Evolutionary conservation across 139 green algal species (phyloP), one percentile per base, ranked within the genome.

Genomic region (Microglena sp.): DNA sequence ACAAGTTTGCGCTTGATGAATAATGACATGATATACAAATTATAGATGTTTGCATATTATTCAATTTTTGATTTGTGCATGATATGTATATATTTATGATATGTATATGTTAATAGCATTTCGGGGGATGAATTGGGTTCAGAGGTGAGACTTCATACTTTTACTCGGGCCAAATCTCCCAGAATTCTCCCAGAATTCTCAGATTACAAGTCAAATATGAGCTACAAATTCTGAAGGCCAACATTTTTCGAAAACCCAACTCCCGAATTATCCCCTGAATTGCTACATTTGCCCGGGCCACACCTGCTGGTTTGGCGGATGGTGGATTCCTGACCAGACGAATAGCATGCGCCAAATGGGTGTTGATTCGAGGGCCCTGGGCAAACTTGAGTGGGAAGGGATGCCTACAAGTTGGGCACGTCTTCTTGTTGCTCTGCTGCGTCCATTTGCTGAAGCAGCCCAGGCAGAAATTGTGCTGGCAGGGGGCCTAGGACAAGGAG

Each of bases 381-480:
- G 74, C 66, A 64, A 94, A 91, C 53, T 84, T 81, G 5, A 64
- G 35, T 0, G 81, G 75, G 65, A 97, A 87, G 35, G 63, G n/a
- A 0, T 77, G 56, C 5, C 92, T 75, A 80, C 92, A 97, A 7
- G 83, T 93, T 4, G 86, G 86, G 71, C 92, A 97, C 0, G 64
- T 87, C 63, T 88, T 88, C 66, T 95, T 53, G n/a, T n/a, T 94
- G 53, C 74, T 79, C 59, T 90, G 82, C 26, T 67, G 73, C 6
- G 77, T 64, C 86, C 82, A 92, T 31, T 81, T 82, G 36, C 83
- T 86, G 77, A 97, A 91, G 76, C 91, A 97, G 32, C 67, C 80
- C n/a, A 96, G 79, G 77, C 91, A 97, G 74, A 92, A 97, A 74
- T 97, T 97, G 82, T 97, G 91, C 72, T 96, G 90, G 82, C 91